Conservation (phyloP, 1,284 basidiomycete species). For the Irpex sp. region DNA sequence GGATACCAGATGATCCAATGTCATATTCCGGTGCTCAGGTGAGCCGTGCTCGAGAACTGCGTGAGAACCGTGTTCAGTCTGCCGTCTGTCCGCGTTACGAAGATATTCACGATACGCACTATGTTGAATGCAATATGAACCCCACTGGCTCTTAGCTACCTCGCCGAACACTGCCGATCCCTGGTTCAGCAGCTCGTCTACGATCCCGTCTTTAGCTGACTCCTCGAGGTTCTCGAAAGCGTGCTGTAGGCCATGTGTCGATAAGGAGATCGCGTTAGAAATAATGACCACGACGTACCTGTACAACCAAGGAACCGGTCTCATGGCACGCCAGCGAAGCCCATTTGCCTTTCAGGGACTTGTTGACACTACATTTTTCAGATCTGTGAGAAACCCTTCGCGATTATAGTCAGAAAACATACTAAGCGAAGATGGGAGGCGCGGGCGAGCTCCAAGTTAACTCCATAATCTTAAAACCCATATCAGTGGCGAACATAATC, state of each 20-base stretch:
- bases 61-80: not conserved
- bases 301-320: conserved; percentile 79
- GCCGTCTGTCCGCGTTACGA: not conserved
- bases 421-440: conserved; percentile 82
- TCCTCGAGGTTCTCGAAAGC: conserved; percentile 84
- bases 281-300: conserved; percentile 39
- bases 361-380: conserved; percentile 59
- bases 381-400: not conserved
- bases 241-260: conserved; percentile 43
- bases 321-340: conserved; percentile 84
- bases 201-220: conserved; percentile 75
- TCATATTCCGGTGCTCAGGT: conserved; percentile 63
- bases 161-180: conserved; percentile 64
- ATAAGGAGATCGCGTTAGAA: not conserved
- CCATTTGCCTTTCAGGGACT: conserved; percentile 81
- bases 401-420: conserved; percentile 28
- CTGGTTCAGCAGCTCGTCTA: conserved; percentile 73
- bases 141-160: conserved; percentile 84
- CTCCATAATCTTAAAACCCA: conserved; percentile 70
- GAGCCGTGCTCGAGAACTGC: conserved; percentile 81
- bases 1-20: conserved; percentile 66
- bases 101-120: conserved; percentile 43
- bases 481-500: not conserved
- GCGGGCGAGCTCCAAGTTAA: conserved; percentile 78
- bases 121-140: conserved; percentile 79